Conservation (phyloP, 306 rosid species). For the Geum urbanum region DNA sequence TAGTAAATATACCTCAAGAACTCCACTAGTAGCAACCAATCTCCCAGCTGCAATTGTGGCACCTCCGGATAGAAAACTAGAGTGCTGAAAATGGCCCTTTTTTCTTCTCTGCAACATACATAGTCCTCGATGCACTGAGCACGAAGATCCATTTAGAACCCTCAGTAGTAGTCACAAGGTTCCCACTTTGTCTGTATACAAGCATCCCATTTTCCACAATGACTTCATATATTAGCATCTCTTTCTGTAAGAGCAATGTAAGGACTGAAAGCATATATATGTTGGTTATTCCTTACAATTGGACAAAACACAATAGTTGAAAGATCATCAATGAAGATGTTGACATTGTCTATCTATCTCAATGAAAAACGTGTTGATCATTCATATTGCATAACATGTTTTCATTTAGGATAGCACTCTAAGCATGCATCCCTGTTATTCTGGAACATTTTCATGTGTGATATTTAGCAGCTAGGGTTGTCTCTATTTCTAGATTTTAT, state of each 20-base stretch:
- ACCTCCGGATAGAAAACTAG: slow-evolving; percentile 82
- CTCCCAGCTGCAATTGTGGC: slow-evolving; percentile 83
- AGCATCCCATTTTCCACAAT: slow-evolving; percentile 49
- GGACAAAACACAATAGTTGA: too few relatives aligned
- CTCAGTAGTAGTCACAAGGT: slow-evolving; percentile 42
- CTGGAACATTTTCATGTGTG: too few relatives aligned
- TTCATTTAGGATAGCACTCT: too few relatives aligned
- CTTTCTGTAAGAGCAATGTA: slow-evolving; percentile 43
- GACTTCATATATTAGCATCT: slow-evolving; percentile 74
- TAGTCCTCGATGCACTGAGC: slow-evolving; percentile 55
- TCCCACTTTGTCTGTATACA: slow-evolving; percentile 43
- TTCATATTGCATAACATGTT: too few relatives aligned
- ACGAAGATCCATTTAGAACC: slow-evolving; percentile 91
- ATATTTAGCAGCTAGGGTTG: too few relatives aligned
- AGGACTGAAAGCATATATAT: neutral
- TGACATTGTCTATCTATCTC: too few relatives aligned
- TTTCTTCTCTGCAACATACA: slow-evolving; percentile 70
- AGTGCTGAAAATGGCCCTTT: slow-evolving; percentile 88
- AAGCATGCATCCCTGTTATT: too few relatives aligned
- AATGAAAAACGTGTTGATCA: too few relatives aligned
- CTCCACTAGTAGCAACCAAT: slow-evolving; percentile 57
- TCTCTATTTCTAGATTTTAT: too few relatives aligned
- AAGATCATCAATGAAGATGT: too few relatives aligned
- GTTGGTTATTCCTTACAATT: too few relatives aligned
- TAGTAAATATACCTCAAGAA: slow-evolving; percentile 45